These are phyloP conservation scores for Lactarius vividus DNA, from an alignment of 768 basidiomycete genomes.

Conservation along the genomic window DNA sequence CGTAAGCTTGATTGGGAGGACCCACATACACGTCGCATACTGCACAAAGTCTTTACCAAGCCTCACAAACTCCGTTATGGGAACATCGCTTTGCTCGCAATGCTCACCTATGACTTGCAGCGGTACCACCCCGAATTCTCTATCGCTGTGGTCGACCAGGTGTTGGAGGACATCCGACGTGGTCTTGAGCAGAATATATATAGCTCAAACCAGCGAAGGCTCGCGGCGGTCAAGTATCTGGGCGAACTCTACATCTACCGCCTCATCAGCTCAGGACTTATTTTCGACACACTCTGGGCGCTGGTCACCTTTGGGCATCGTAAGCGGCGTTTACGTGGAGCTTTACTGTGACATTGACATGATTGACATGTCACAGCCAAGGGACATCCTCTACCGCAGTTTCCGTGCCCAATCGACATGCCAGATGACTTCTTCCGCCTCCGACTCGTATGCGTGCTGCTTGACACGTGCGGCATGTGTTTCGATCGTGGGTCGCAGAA, in stretches of 20 bases:
- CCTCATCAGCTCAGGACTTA: slow-evolving; percentile 79
- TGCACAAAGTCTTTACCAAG: slow-evolving; percentile 93
- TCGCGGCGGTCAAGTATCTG: slow-evolving; percentile 91
- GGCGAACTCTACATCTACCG: slow-evolving; percentile 98
- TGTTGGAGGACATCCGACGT: slow-evolving; percentile 86
- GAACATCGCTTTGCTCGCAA: slow-evolving; percentile 86
- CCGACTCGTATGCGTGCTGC: slow-evolving; percentile 83
- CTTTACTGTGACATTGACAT: neutral
- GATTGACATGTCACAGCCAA: slow-evolving; percentile 55
- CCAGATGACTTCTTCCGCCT: slow-evolving; percentile 96
- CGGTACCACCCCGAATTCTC: slow-evolving; percentile 89
- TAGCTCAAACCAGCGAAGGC: slow-evolving; percentile 88
- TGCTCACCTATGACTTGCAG: slow-evolving; percentile 93
- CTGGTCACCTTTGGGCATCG: slow-evolving; percentile 94
- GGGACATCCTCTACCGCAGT: slow-evolving; percentile 79
- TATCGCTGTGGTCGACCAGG: slow-evolving; percentile 87
- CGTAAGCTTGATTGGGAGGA: slow-evolving; percentile 98
- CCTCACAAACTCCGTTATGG: slow-evolving; percentile 97
- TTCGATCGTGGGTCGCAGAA: slow-evolving; percentile 93
- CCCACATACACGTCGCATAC: slow-evolving; percentile 49
- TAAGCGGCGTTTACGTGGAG: slow-evolving; percentile 44
- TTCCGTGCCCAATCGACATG: slow-evolving; percentile 75
- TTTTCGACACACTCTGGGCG: slow-evolving; percentile 94
- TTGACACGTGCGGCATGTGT: slow-evolving; percentile 97
- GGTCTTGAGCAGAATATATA: slow-evolving; percentile 95